Evolutionary conservation across 306 rosid species (phyloP).

Genomic region (Rosa rugosa): DNA sequence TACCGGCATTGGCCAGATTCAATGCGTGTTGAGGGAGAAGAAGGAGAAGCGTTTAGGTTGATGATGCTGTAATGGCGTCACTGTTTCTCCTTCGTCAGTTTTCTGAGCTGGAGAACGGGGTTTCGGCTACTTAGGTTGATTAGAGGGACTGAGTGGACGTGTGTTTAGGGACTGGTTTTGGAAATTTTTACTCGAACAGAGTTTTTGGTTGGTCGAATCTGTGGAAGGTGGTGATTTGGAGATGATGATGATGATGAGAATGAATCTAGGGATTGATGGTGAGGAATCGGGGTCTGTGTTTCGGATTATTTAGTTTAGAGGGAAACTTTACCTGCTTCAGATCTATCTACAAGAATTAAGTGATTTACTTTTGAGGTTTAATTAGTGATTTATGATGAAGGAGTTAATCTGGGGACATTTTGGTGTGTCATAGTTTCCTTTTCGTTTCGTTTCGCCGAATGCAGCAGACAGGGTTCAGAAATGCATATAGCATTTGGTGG

Average conservation of each 20-base stretch:
- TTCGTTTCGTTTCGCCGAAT: neutral
- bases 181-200: no score
- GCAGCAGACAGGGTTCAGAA: neutral
- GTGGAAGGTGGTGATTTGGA: neutral
- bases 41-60: neutral
- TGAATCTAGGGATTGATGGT: neutral
- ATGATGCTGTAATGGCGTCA: neutral
- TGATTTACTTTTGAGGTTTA: neutral
- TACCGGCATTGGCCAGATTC: slow-evolving; percentile 18
- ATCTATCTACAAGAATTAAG: neutral
- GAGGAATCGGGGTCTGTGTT: neutral
- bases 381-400: neutral
- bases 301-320: neutral
- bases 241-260: neutral
- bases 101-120: neutral
- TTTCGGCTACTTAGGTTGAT: neutral
- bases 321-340: neutral
- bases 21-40: neutral
- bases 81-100: neutral
- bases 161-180: neutral
- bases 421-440: neutral
- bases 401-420: neutral
- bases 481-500: neutral
- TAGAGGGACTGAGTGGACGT: neutral
- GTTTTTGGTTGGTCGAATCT: neutral